Conservation (phyloP, 768 basidiomycete genomes). For the Asterophora parasitica region DNA sequence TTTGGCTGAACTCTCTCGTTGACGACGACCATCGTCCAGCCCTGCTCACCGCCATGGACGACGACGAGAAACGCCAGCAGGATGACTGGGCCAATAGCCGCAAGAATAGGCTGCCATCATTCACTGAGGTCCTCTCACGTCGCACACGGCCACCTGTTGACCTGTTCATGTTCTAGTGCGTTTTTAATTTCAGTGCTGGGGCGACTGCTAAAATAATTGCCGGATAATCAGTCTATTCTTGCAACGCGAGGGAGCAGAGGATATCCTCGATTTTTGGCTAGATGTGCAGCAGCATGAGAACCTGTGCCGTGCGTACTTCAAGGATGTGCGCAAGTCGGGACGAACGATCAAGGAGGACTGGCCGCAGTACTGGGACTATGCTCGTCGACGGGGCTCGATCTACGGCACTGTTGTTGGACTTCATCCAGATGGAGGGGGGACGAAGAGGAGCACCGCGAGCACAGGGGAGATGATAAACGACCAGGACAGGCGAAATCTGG, state of each 20-base stretch:
- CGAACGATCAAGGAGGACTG: slow-evolving; percentile 93
- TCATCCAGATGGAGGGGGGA: slow-evolving; percentile 45
- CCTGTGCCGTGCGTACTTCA: slow-evolving; percentile 97
- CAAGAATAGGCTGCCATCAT: slow-evolving; percentile 77
- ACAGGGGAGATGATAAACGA: slow-evolving; percentile 69
- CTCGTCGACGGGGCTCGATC: slow-evolving; percentile 85
- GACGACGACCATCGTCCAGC: slow-evolving; percentile 24
- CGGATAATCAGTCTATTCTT: slow-evolving; percentile 70
- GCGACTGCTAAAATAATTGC: neutral
- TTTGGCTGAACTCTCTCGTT: slow-evolving; percentile 21
- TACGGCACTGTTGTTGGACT: slow-evolving; percentile 88
- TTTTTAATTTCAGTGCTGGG: slow-evolving; percentile 18
- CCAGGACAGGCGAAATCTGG: slow-evolving; percentile 64
- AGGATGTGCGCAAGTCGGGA: slow-evolving; percentile 94
- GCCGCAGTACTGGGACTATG: slow-evolving; percentile 98
- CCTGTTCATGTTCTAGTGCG: slow-evolving; percentile 98
- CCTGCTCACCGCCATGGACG: slow-evolving; percentile 38
- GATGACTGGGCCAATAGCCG: slow-evolving; percentile 74
- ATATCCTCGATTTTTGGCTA: slow-evolving; percentile 97
- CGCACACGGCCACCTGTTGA: slow-evolving; percentile 93
- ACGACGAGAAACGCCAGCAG: slow-evolving; percentile 53
- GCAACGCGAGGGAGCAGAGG: slow-evolving; percentile 93
- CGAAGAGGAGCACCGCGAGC: slow-evolving; percentile 79
- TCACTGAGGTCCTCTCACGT: slow-evolving; percentile 86
- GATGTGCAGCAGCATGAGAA: slow-evolving; percentile 99